Evolutionary conservation across 257 asterid species (phyloP), one percentile per base, ranked within the genome.

Genomic region (Solanum arcanum): DNA sequence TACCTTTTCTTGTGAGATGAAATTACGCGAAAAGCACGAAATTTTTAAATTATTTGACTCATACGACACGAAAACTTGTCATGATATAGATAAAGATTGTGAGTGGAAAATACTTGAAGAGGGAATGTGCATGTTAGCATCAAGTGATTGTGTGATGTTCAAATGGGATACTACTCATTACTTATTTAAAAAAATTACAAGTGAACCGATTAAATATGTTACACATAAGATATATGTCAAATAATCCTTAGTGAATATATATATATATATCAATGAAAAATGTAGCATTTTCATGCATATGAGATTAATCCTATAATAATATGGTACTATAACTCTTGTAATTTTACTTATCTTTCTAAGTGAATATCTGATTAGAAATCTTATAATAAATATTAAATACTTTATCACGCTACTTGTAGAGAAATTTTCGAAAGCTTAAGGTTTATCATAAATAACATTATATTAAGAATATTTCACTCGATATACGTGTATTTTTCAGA

Each of bases 361-460:
- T 52, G 62, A 52, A 52, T 52, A 52, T 2, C 0, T 52, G 62
- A 14, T 52, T 18, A 10, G 10, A 52, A 18, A 52, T 52, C n/a
- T 18, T 16, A 18, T 52, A 52, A 52, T 6, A 52, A 52, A 52
- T 35, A 35, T 33, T 33, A 33, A 33, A 33, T 18, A 52, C n/a
- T 18, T 52, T 52, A 52, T 52, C 11, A 52, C 62, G 2, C 11
- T 52, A 52, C n/a, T 16, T 52, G n/a, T 18, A 52, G 62, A 52
- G 62, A 52, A 52, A 52, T 52, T 52, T 0, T 52, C 7, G 62
- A 52, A 52, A 52, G 11, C 2, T 18, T 18, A 52, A 52, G 2
- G 11, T 0, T 1, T 52, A 8, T 10, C 8, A 52, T 52, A 52
- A 62, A n/a, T n/a, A 2, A 0, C 8, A n/a, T 0, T 11, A 1